A percentile compares a stretch with the other conserved stretches of the same genome.
These are phyloP conservation scores for Oryza australiensis DNA, from an alignment of 176 grass and related monocot species.

Conservation along the genomic window DNA sequence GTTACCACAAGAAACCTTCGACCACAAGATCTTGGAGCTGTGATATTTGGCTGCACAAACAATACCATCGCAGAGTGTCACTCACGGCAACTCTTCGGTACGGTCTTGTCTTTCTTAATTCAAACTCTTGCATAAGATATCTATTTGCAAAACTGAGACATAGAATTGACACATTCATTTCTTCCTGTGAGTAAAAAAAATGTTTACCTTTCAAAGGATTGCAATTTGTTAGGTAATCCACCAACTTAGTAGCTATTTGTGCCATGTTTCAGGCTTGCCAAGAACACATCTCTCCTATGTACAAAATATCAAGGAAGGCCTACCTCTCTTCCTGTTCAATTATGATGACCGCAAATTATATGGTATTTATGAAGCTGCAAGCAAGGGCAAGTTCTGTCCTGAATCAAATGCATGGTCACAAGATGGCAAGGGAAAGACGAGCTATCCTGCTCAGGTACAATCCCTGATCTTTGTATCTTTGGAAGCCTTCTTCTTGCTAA, in stretches of 20 bases:
- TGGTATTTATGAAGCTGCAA: slow-evolving; percentile 82
- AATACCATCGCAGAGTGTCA: slow-evolving; percentile 74
- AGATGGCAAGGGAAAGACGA: slow-evolving; percentile 61
- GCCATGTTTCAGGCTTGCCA: slow-evolving; percentile 58
- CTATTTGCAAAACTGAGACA: slow-evolving; percentile 1
- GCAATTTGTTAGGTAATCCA: background rate
- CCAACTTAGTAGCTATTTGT: slow-evolving; percentile 15
- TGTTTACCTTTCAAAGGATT: background rate
- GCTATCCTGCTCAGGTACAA: slow-evolving; percentile 77
- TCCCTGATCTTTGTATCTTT: slow-evolving; percentile 13
- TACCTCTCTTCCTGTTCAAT: slow-evolving; percentile 93
- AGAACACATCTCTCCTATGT: slow-evolving; percentile 66
- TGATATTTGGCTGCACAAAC: slow-evolving; percentile 76
- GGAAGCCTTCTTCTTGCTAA: slow-evolving; percentile 12
- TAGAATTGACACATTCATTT: background rate
- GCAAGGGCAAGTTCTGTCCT: slow-evolving; percentile 58
- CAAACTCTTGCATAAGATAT: slow-evolving; percentile 11
- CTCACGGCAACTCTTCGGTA: slow-evolving; percentile 76
- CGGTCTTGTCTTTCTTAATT: slow-evolving; percentile 7
- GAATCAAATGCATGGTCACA: slow-evolving; percentile 84
- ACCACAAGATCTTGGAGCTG: slow-evolving; percentile 62
- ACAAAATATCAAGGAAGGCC: slow-evolving; percentile 65
- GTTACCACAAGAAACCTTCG: slow-evolving; percentile 54
- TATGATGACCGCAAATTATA: slow-evolving; percentile 66
- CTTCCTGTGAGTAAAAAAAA: background rate